These are phyloP conservation scores for Evernia prunastri DNA, from an alignment of 495 filamentous ascomycete species.

Conservation along the genomic window DNA sequence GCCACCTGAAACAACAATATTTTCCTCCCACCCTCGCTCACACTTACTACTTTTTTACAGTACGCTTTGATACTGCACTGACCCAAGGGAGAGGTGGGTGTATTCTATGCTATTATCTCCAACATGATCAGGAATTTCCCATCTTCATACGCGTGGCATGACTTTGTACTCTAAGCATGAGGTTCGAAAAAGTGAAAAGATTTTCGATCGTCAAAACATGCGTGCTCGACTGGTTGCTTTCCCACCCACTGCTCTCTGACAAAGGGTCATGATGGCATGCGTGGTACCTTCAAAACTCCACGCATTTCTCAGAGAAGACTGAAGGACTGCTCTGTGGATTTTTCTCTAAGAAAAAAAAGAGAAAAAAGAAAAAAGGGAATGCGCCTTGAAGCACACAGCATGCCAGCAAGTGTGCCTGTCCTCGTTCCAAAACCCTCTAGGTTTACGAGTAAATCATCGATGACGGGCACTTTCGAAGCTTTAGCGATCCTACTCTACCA, in stretches of 20 bases:
- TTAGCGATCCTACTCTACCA: constrained; percentile 50
- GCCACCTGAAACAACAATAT: not conserved
- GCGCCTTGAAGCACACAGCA: not conserved
- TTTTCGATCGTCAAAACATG: not conserved
- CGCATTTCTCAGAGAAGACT: not conserved
- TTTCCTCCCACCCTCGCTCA: not conserved
- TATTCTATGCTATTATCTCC: too few relatives aligned
- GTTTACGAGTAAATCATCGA: too few relatives aligned
- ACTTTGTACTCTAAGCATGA: not conserved
- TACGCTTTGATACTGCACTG: too few relatives aligned
- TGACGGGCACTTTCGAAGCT: constrained; percentile 69
- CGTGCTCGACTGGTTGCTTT: not conserved
- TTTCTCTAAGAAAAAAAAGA: not conserved
- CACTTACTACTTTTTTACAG: too few relatives aligned
- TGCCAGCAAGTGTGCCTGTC: not conserved
- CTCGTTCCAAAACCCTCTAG: not conserved
- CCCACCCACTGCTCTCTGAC: not conserved
- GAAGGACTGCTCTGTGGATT: not conserved
- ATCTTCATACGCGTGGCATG: not conserved
- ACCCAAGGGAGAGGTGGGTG: too few relatives aligned
- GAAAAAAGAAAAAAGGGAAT: too few relatives aligned
- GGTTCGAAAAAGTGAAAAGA: not conserved
- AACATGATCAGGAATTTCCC: not conserved
- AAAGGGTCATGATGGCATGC: not conserved
- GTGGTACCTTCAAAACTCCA: not conserved